These are phyloP conservation scores for Suillus ampliporus DNA, from an alignment of 768 basidiomycete genomes.

Conservation along the genomic window DNA sequence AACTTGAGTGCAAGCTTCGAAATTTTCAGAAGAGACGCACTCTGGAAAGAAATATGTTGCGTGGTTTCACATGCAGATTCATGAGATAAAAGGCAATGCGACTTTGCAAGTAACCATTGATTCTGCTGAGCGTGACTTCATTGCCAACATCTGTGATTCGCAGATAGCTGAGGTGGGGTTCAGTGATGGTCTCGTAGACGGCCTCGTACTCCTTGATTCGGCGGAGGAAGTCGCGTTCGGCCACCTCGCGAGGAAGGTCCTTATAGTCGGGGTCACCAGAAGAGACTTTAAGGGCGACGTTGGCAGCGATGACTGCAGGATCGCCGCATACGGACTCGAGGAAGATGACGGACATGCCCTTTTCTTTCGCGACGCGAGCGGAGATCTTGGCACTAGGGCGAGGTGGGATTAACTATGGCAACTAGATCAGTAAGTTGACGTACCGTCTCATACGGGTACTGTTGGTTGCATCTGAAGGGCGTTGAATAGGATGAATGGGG, in stretches of 20 bases:
- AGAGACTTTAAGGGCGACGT: constrained; percentile 93
- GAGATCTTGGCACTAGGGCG: constrained; percentile 78
- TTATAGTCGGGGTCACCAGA: constrained; percentile 99
- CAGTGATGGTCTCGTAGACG: constrained; percentile 94
- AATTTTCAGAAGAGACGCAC: constrained; percentile 52
- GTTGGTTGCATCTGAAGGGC: constrained; percentile 87
- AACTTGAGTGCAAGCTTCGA: constrained; percentile 13
- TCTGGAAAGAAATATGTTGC: constrained; percentile 94
- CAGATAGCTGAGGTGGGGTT: constrained; percentile 88
- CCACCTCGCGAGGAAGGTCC: constrained; percentile 81
- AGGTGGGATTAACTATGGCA: constrained; percentile 9
- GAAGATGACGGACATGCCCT: constrained; percentile 87
- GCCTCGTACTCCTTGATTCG: constrained; percentile 94
- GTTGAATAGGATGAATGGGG: constrained; percentile 3
- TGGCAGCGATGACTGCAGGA: constrained; percentile 91
- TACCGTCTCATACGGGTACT: constrained; percentile 80
- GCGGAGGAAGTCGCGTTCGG: constrained; percentile 87
- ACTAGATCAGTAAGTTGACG: constrained; percentile 17
- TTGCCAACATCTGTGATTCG: constrained; percentile 93
- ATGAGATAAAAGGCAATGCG: constrained; percentile 98
- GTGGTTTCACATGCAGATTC: constrained; percentile 96
- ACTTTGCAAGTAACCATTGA: constrained; percentile 95
- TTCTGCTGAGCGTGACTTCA: constrained; percentile 83
- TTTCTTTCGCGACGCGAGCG: constrained; percentile 83
- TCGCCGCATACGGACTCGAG: constrained; percentile 96